Percentiles rank a stretch among this genome's conserved stretches.
Conservation (phyloP, 495 filamentous ascomycete species). For the Trichoderma orchidacearum region DNA sequence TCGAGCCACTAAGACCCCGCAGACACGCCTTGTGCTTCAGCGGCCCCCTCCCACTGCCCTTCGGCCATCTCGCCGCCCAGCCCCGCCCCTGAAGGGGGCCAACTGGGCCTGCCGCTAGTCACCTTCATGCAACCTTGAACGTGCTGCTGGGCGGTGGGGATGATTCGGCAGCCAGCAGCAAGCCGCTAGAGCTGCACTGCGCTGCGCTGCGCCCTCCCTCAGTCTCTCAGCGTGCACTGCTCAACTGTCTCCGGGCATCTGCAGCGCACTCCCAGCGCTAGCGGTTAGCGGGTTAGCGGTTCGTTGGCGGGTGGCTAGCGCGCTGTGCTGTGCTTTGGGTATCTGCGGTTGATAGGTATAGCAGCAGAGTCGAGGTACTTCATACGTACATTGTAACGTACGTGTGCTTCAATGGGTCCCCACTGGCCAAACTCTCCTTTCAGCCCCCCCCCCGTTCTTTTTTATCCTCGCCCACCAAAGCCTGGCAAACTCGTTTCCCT, state of each 20-base stretch:
- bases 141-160: neutral
- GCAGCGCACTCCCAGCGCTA: too few species aligned
- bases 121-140: neutral
- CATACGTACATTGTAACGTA: too few species aligned
- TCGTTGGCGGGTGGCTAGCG: too few species aligned
- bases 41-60: neutral
- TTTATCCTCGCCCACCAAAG: neutral
- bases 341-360: too few species aligned
- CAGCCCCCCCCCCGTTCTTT: neutral
- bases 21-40: constrained; percentile 1
- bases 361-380: too few species aligned
- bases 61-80: too few species aligned
- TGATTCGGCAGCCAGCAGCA: neutral
- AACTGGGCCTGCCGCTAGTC: neutral
- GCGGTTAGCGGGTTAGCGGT: too few species aligned
- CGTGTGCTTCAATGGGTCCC: too few species aligned
- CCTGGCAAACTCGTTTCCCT: neutral
- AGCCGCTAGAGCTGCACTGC: neutral
- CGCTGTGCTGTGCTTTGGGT: too few species aligned
- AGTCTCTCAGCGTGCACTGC: too few species aligned
- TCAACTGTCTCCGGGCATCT: too few species aligned
- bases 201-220: too few species aligned
- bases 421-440: neutral
- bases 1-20: constrained; percentile 3
- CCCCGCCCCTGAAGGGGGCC: neutral